phyloP scores from a whole-genome alignment of 225 moss, liverwort and hornwort genomes.

The Bryum argenteum region DNA sequence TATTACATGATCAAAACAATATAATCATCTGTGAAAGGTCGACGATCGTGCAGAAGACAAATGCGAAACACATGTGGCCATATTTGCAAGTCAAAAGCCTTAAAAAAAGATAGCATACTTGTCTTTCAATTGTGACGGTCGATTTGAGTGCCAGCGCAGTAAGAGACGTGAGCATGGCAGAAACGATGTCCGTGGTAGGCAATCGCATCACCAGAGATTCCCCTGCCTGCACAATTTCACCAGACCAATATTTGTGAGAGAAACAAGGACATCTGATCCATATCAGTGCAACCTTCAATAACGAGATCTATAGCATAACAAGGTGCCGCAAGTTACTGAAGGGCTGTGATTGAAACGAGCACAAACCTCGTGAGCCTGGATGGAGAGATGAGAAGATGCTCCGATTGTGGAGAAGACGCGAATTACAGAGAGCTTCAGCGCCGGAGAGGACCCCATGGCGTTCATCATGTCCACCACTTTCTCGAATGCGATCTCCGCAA shows the following conservation, averaged over 20 bases:
- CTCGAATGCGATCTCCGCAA: conserved; percentile 63
- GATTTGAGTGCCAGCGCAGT: conserved; percentile 70
- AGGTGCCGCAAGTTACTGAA: background rate
- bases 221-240: conserved; percentile 68
- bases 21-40: conserved; percentile 9
- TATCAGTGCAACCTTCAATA: conserved; percentile 12
- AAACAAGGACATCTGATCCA: conserved; percentile 4
- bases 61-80: conserved; percentile 19
- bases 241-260: background rate
- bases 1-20: background rate
- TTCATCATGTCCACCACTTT: conserved; percentile 75
- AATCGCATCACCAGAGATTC: conserved; percentile 65
- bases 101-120: conserved; percentile 52
- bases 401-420: conserved; percentile 82
- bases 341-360: background rate
- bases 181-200: conserved; percentile 74
- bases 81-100: conserved; percentile 25
- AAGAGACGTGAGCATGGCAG: conserved; percentile 76
- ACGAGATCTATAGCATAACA: background rate
- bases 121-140: conserved; percentile 57
- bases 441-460: conserved; percentile 78
- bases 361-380: conserved; percentile 77
- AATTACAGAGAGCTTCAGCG: conserved; percentile 68
- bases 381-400: conserved; percentile 63
- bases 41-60: background rate